A percentile compares a stretch with the other conserved stretches of the same genome.
phyloP scores from a whole-genome alignment of 1,284 basidiomycete species.

The Anthracocystis walkeri region DNA sequence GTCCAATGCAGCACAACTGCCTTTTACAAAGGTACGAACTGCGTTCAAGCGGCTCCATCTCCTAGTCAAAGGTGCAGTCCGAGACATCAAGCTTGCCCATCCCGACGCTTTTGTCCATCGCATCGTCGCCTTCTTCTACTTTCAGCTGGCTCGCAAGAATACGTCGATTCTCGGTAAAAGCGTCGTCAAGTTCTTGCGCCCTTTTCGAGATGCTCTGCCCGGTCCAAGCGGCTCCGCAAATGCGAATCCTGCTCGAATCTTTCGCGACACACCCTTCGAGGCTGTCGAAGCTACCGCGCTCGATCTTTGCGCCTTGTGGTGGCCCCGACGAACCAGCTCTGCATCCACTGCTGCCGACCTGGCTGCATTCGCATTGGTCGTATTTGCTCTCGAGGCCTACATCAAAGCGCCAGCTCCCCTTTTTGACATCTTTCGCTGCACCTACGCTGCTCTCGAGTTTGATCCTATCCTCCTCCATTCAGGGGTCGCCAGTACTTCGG shows the following conservation, averaged over 20 bases:
- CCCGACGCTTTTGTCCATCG: slow-evolving; percentile 27
- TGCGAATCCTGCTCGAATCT: background rate
- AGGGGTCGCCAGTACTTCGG: background rate
- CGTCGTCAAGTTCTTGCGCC: slow-evolving; percentile 20
- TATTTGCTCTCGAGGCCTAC: slow-evolving; percentile 39
- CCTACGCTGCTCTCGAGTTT: slow-evolving; percentile 19
- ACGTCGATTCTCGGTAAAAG: slow-evolving; percentile 2
- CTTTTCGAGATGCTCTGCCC: background rate
- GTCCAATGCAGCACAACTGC: slow-evolving; percentile 23
- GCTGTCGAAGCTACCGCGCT: slow-evolving; percentile 34
- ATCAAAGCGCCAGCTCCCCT: slow-evolving; percentile 19
- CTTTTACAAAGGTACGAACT: slow-evolving; percentile 8
- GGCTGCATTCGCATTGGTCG: slow-evolving; percentile 29
- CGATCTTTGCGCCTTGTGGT: slow-evolving; percentile 43
- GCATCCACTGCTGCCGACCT: slow-evolving; percentile 6
- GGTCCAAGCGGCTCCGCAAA: background rate
- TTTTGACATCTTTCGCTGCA: slow-evolving; percentile 24
- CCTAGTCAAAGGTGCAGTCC: slow-evolving; percentile 20
- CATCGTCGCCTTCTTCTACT: slow-evolving; percentile 33
- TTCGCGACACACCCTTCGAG: slow-evolving; percentile 22
- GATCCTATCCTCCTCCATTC: background rate
- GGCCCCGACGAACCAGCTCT: slow-evolving; percentile 15
- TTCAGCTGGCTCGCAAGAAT: background rate
- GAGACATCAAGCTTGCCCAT: slow-evolving; percentile 25
- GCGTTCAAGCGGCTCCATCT: slow-evolving; percentile 25